Evolutionary conservation across 2,329 filamentous ascomycete genomes (phyloP), one percentile per base, ranked within the genome.

Genomic region (Trichoderma simmonsii): DNA sequence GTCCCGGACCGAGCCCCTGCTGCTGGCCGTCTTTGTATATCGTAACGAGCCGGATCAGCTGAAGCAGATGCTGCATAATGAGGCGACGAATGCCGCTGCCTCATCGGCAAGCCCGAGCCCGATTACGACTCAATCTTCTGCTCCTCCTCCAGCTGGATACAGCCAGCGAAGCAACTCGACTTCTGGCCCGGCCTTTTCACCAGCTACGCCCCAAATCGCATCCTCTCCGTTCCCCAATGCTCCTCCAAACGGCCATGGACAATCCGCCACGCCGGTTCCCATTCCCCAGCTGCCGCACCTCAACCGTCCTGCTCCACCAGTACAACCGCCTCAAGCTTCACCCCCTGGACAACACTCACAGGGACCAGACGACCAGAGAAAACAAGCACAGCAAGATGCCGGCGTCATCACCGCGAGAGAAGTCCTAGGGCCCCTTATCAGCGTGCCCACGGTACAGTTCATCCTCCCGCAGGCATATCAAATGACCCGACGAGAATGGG

Each of bases 1-100:
- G 72, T 88, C 88, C 2, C 87, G 92, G 18, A 85, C 90, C 0
- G 92, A 97, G 75, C 90, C 93, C 1, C 89, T 96, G 83, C 84
- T 99, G 43, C 85, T 98, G 9, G 89, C 95, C 26, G 92, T 95
- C 1, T 92, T 98, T 74, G 93, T 98, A 4, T 93, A 97, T 74
- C 89, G 92, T 43, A 91, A 91, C 63, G 87, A 89, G 60, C 81
- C 82, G 0, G 79, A 81, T 67, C 81, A 78, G 72, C 77, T 75
- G 66, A 80, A 76, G 75, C 80, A 76, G 65, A 63, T 74, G 28
- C 76, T 73, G 6, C 39, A 72, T 12, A 36, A 79, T 65, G 75
- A 80, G 14, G 67, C 73, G 26, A 48, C 71, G 7, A 30, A 8
- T 24, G 67, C 73, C n/a, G 54, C 71, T 9, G 67, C 51, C 7